These are phyloP conservation scores for Ophiosphaerella narmari DNA, from an alignment of 2,329 filamentous ascomycete species.

Conservation along the genomic window DNA sequence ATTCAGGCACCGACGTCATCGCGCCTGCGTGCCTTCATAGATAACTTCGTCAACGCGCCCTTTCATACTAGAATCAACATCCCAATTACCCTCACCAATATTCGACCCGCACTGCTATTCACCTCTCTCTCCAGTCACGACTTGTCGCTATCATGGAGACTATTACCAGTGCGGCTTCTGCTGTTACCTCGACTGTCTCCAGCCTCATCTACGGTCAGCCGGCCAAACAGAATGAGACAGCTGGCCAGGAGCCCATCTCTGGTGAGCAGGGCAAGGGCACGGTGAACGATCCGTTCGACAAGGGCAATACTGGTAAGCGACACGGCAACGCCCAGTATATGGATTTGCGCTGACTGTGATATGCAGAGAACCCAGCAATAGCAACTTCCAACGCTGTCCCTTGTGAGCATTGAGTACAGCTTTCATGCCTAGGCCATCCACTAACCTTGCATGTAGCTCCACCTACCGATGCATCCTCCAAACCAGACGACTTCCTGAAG, in stretches of 20 bases:
- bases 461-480: neutral
- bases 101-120: neutral
- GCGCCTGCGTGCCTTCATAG: constrained; percentile 10
- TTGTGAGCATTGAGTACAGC: neutral
- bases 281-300: constrained; percentile 75
- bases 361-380: constrained; percentile 14
- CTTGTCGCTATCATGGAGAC: constrained; percentile 40
- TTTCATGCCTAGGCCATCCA: no score
- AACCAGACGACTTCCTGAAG: constrained; percentile 17
- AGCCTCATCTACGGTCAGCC: constrained; percentile 47
- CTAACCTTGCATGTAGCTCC: neutral
- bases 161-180: constrained; percentile 41
- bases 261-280: constrained; percentile 70
- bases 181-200: constrained; percentile 32
- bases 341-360: constrained; percentile 9
- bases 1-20: constrained; percentile 24
- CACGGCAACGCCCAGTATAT: neutral
- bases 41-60: constrained; percentile 10
- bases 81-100: neutral
- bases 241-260: constrained; percentile 69
- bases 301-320: constrained; percentile 68
- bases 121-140: neutral
- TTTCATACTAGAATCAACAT: neutral
- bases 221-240: constrained; percentile 36
- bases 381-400: constrained; percentile 3